A percentile compares a stretch with the other conserved stretches of the same genome.
phyloP scores from a whole-genome alignment of 176 grass and related monocot species.

The Oropetium thomaeum region DNA sequence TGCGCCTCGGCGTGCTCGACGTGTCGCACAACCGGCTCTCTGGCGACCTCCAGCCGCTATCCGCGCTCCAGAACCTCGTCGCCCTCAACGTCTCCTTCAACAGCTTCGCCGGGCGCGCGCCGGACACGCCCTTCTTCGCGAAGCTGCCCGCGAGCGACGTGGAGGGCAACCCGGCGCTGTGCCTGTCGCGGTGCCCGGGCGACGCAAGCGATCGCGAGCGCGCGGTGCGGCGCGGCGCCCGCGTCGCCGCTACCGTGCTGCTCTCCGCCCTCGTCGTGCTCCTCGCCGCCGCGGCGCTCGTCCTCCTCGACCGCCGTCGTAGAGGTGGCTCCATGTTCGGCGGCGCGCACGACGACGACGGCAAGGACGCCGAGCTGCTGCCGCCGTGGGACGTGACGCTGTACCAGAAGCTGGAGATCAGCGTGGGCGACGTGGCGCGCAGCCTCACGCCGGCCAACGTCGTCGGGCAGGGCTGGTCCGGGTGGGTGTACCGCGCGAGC shows the following conservation, averaged over 20 bases:
- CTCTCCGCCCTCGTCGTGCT: conserved; percentile 51
- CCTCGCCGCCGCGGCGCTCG: conserved; percentile 31
- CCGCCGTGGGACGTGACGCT: conserved; percentile 95
- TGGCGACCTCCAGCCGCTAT: conserved; percentile 51
- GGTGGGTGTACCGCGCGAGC: conserved; percentile 60
- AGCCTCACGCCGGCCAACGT: conserved; percentile 66
- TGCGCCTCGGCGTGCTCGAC: conserved; percentile 47
- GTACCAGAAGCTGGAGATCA: conserved; percentile 92
- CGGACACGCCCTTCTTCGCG: conserved; percentile 69
- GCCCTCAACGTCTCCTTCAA: conserved; percentile 71
- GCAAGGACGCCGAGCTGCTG: conserved; percentile 73
- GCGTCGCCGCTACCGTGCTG: conserved; percentile 47
- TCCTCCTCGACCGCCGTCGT: conserved; percentile 32
- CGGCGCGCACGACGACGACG: conserved; percentile 25
- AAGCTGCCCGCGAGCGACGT: conserved; percentile 72
- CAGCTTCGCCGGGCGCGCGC: conserved; percentile 53
- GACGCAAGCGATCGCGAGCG: conserved; percentile 17
- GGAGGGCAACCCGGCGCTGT: conserved; percentile 71
- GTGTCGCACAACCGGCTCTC: conserved; percentile 66
- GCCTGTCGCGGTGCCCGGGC: conserved; percentile 60
- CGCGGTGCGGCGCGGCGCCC: conserved; percentile 31
- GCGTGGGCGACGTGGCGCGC: conserved; percentile 65
- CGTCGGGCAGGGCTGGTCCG: conserved; percentile 80
- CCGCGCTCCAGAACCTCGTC: conserved; percentile 56
- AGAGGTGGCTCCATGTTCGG: background rate